These are phyloP conservation scores for Flaveria sonorensis DNA, from an alignment of 129 eudicot genomes.

Conservation along the genomic window DNA sequence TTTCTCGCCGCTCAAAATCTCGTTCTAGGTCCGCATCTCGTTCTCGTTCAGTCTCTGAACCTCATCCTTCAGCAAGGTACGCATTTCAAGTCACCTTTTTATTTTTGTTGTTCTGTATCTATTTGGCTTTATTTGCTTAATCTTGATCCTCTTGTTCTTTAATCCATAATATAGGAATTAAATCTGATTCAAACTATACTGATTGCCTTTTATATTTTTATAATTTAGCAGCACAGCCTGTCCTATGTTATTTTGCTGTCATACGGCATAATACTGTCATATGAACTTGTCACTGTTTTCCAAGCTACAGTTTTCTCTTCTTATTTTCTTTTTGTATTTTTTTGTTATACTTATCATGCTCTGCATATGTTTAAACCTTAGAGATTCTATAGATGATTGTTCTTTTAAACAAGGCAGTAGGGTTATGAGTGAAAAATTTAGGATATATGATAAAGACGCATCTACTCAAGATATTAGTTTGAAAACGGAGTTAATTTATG, in stretches of 20 bases:
- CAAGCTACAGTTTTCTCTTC: neutral
- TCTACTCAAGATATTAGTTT: neutral
- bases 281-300: constrained; percentile 2
- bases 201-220: neutral
- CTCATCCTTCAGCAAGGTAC: constrained; percentile 70
- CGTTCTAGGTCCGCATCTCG: constrained; percentile 75
- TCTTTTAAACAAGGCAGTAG: neutral
- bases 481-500: neutral
- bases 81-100: neutral
- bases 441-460: neutral
- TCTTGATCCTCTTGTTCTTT: neutral
- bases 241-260: neutral
- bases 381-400: neutral
- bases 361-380: neutral
- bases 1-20: constrained; percentile 83
- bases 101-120: neutral
- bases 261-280: neutral
- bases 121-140: neutral
- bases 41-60: constrained; percentile 54
- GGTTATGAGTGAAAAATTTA: neutral
- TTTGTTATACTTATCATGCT: neutral
- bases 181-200: neutral
- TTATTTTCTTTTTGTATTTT: neutral
- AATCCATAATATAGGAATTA: neutral
- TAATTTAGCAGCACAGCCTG: neutral